A percentile compares a stretch with the other conserved stretches of the same genome.
phyloP scores from a whole-genome alignment of 1,284 basidiomycete genomes.

The Wolfiporia cocos region DNA sequence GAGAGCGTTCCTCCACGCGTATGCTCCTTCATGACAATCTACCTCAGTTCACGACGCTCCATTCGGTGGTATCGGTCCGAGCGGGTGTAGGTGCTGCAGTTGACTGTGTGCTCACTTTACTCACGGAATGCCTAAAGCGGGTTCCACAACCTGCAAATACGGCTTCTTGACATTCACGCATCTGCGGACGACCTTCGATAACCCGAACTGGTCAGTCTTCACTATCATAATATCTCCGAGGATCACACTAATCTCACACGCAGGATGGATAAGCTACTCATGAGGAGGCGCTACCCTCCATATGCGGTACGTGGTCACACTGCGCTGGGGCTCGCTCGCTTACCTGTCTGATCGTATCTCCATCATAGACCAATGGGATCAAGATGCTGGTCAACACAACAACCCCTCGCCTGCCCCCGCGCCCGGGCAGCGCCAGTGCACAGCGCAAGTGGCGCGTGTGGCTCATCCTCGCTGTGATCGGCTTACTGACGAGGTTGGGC shows the following conservation, averaged over 20 bases:
- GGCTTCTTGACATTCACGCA: constrained; percentile 70
- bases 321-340: too few relatives aligned
- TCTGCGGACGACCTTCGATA: constrained; percentile 51
- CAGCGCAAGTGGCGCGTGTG: constrained; percentile 20
- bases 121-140: too few relatives aligned
- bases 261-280: constrained; percentile 47
- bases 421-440: constrained; percentile 23
- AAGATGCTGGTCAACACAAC: constrained; percentile 21
- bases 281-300: constrained; percentile 59
- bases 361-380: constrained; percentile 17
- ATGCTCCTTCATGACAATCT: too few relatives aligned
- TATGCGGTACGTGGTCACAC: constrained; percentile 59
- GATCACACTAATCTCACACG: too few relatives aligned
- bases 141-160: constrained; percentile 59
- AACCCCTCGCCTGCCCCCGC: constrained; percentile 31
- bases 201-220: constrained; percentile 50
- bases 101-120: background rate
- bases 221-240: too few relatives aligned
- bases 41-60: constrained; percentile 33
- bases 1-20: too few relatives aligned
- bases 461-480: constrained; percentile 17
- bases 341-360: too few relatives aligned
- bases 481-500: constrained; percentile 16
- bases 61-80: constrained; percentile 69
- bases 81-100: constrained; percentile 49